phyloP scores from a whole-genome alignment of 2,329 filamentous ascomycete genomes.

The Aspergillus texensis region DNA sequence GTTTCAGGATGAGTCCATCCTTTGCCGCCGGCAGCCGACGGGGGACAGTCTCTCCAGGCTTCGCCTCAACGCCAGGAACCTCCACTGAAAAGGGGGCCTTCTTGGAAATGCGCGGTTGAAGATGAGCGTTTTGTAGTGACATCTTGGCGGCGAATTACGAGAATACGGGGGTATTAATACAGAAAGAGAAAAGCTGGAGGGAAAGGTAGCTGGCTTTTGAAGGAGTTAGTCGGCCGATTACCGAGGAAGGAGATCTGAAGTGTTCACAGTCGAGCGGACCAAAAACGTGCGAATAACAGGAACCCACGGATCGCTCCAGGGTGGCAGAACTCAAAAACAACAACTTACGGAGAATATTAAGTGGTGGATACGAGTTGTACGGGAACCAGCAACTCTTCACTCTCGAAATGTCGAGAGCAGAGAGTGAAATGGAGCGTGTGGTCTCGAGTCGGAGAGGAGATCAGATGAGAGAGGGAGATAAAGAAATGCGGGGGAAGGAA shows the following conservation, averaged over 20 bases:
- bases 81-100: conserved; percentile 77
- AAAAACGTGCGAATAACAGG: conserved; percentile 1
- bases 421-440: not conserved
- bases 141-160: conserved; percentile 26
- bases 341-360: conserved; percentile 1
- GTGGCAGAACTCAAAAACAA: conserved; percentile 10
- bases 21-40: conserved; percentile 73
- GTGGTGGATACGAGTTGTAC: not conserved
- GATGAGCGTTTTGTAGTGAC: conserved; percentile 33
- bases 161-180: not conserved
- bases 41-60: conserved; percentile 81
- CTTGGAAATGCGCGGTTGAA: conserved; percentile 59
- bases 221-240: not conserved
- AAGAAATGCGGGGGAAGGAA: conserved; percentile 1
- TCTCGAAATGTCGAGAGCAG: not conserved
- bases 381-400: not conserved
- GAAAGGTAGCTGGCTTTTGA: not conserved
- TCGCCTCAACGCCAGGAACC: conserved; percentile 66
- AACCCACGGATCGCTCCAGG: conserved; percentile 3
- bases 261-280: not conserved
- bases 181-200: not conserved
- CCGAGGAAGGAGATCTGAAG: not conserved
- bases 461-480: conserved; percentile 2
- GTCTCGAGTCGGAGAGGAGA: not conserved
- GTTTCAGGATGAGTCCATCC: conserved; percentile 67